Base-by-base conservation (phyloP, 345 rosid species). In the Salix brachista region DNA sequence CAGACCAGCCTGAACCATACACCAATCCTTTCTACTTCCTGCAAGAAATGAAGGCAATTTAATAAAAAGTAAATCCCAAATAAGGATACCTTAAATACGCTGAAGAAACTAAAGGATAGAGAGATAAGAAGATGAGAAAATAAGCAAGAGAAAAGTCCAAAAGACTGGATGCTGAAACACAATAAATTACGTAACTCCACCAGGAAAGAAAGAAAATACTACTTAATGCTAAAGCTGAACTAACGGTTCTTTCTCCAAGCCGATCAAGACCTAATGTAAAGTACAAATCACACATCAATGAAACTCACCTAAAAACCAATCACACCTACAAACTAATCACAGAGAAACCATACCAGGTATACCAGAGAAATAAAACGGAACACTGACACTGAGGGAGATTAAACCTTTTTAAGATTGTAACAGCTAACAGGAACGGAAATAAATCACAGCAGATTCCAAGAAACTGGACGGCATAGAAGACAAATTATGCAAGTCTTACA, bases 121-220 rank as follows among this genome's bases (percentile, higher is more conserved):
- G 80, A 65, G 82, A 82, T 82, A 75, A 84, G 84, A 75, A 68
- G 75, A 74, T 70, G 73, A 69, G 74, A 25, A 75, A 82, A 41
- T 69, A 7, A 69, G 67, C 71, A 4, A 41, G 8, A 78, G 77
- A 82, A 69, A 69, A 74, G 8, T 61, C 75, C 79, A 81, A 80
- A 80, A 30, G 30, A 12, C 25, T 30, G 67, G 48, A 18, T 25
- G 42, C 37, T 58, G 28, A 56, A 69, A 39, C 66, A 69, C 75
- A 62, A 37, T 36, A 78, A 72, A 50, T 64, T 28, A 60, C 73
- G 44, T 17, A 21, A 30, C 2, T 30, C 25, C 26, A 1, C 19
- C 32, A 34, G 11, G 23, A 25, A 25, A 3, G 6, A 41, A 44
- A 52, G 34, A 37, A 26, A 19, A 26, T 65, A 65, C 11, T 1